These are phyloP conservation scores for Phytopythium litorale DNA, from an alignment of 352 stramenopile species.

Conservation along the genomic window DNA sequence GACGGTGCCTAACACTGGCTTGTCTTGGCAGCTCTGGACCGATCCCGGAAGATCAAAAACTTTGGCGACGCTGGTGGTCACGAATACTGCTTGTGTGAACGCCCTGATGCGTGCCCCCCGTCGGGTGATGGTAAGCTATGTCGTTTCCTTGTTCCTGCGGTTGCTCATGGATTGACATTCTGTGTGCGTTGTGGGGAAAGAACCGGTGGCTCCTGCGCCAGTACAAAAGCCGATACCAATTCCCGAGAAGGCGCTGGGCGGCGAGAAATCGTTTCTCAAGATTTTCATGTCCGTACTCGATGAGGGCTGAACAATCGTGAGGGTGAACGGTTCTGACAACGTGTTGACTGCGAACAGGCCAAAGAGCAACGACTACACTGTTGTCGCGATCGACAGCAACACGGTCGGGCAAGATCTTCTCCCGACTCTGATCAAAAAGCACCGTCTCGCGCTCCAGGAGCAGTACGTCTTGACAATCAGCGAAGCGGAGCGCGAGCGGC, in stretches of 20 bases:
- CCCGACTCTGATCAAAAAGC: conserved; percentile 86
- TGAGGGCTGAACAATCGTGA: neutral
- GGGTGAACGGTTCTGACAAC: neutral
- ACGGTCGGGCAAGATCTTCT: conserved; percentile 79
- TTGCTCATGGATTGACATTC: neutral
- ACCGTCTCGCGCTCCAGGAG: conserved; percentile 80
- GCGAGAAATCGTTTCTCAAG: conserved; percentile 84
- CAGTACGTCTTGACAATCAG: conserved; percentile 89
- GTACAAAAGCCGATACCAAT: conserved; percentile 22
- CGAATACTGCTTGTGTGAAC: conserved; percentile 86
- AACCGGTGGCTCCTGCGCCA: conserved; percentile 20
- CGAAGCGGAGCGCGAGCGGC: conserved; percentile 72
- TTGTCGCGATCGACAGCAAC: conserved; percentile 76
- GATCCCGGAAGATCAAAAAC: conserved; percentile 88
- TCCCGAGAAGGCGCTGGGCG: conserved; percentile 39
- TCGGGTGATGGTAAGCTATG: conserved; percentile 42
- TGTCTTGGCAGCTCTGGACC: conserved; percentile 53
- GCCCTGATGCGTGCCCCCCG: conserved; percentile 78
- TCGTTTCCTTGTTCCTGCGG: neutral
- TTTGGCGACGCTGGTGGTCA: conserved; percentile 86
- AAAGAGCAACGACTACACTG: conserved; percentile 88
- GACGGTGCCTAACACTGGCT: conserved; percentile 3
- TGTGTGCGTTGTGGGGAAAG: neutral
- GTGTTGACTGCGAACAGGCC: conserved; percentile 34
- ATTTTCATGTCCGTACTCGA: conserved; percentile 73